Evolutionary conservation across 371 early-diverging fungal species (phyloP), one percentile per base, ranked within the genome.

Genomic region (Haplosporangium sp.): DNA sequence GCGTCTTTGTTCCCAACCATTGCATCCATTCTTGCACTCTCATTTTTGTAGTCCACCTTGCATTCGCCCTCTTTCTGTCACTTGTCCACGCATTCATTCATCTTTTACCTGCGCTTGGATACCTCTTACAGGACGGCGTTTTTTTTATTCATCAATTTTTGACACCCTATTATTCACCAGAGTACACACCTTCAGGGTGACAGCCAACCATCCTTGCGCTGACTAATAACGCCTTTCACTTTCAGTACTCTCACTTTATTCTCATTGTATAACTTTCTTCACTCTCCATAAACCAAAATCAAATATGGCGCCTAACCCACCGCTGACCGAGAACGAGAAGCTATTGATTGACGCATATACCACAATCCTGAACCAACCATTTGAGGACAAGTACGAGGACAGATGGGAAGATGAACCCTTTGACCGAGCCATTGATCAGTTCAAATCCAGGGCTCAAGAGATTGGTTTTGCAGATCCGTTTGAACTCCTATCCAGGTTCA

Each of bases 391-490:
- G 64, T 77, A 71, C 60, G 77, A 77, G 64, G 77, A 77, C 40
- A 63, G 57, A 55, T 77, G 77, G 77, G 62, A 72, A 29, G 77
- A 77, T 43, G 77, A 77, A 10, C 63, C 77, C 12, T 77, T 77
- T 64, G 77, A 77, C 45, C 77, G 77, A 3, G 77, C 77, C 18
- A 60, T 77, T 21, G 77, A 77, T 56, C 77, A 67, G 20, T 77
- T 77, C 77, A 76, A 76, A 67, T 62, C 77, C 12, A 58, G 77
- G 4, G 77, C 77, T 20, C 71, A 71, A 51, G 77, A 76, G 43
- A 77, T 77, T 52, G 77, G 77, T 14, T 77, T 77, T 46, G 59
- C 77, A 21, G 77, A 77, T 43, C 77, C 77, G 6, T 77, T 77
- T 14, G 77, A 77, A 48, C 60, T 77, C 16, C 45, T 77, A 54